Evolutionary conservation across 2,329 filamentous ascomycete genomes (phyloP), one percentile per base, ranked within the genome.

Genomic region (Aspergillus spinulosporus): DNA sequence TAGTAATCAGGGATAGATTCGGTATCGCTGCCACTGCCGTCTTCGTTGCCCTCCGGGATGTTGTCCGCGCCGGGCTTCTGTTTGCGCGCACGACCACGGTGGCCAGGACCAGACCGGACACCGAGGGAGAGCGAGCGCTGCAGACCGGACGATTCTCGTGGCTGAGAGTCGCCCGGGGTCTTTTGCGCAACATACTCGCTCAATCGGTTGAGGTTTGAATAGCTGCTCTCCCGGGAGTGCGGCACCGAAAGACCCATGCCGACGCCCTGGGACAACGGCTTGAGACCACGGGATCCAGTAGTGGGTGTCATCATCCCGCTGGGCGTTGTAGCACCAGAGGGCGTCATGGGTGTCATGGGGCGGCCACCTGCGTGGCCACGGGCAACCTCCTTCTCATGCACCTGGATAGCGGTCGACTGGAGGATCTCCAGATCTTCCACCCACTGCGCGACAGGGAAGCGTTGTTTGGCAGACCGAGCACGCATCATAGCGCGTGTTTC

Each of bases 361-460:
- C 34, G 34, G 4, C 43, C 43, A 3, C 40, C 40, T 11, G 7
- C 69, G 8, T 39, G 37, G 26, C 76, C 73, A 43, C 82, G 45
- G 31, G 29, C 28, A 2, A 44, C 6, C 12, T 44, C 39, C 64
- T 80, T 82, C 61, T 78, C 71, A 64, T 82, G 79, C 12, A 85
- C 77, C 48, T 80, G 80, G 66, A 88, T 87, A 0, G 84, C 79
- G 7, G 80, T 83, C 8, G 74, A 74, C 64, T 88, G 85, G 14
- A 88, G 76, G 39, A 82, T 83, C 59, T 86, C 84, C 8, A 88
- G 73, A 59, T 85, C 83, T 63, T 86, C 82, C 49, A 86, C 78
- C 85, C 85, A 88, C 64, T 87, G 84, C 2, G 82, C 82, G 11
- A 88, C 84, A 12, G 85, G 85, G 72, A 88, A 88, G 31, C 85